These are phyloP conservation scores for Lactifluus pinguis DNA, from an alignment of 768 basidiomycete species.

Conservation along the genomic window DNA sequence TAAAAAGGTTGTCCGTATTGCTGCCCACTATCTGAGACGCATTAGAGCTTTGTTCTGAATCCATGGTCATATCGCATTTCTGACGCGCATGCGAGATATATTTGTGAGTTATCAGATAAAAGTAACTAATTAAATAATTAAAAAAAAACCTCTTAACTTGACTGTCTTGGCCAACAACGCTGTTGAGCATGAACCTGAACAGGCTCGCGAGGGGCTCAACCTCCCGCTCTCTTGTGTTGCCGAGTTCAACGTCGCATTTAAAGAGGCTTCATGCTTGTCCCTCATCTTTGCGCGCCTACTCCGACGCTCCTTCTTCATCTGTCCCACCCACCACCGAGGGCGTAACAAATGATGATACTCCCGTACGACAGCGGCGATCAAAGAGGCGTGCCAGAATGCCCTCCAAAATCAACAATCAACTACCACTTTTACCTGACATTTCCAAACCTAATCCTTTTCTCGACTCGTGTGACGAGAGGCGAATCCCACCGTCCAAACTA, in stretches of 20 bases:
- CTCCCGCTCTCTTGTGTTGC: slow-evolving; percentile 4
- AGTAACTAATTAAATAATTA: slow-evolving; percentile 7
- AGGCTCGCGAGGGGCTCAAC: slow-evolving; percentile 16
- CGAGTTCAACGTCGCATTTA: not conserved
- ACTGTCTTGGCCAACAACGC: too few species aligned
- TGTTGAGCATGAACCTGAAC: slow-evolving; percentile 20
- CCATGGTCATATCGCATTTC: not conserved
- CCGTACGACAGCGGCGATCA: not conserved
- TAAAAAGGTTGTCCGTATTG: slow-evolving; percentile 48
- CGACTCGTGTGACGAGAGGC: slow-evolving; percentile 1
- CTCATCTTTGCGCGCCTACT: slow-evolving; percentile 9
- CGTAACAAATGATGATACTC: not conserved
- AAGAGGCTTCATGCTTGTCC: not conserved
- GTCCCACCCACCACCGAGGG: not conserved
- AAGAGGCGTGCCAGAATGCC: slow-evolving; percentile 11
- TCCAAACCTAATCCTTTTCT: slow-evolving; percentile 10
- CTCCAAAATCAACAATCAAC: not conserved
- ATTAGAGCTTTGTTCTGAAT: slow-evolving; percentile 30
- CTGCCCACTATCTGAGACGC: slow-evolving; percentile 37
- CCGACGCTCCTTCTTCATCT: not conserved
- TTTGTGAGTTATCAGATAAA: not conserved
- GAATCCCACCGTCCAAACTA: slow-evolving; percentile 44
- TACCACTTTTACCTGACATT: slow-evolving; percentile 31
- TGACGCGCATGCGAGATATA: not conserved
- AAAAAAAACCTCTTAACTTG: not conserved